Conservation (phyloP, 139 green algal genomes). For the Dunaliella sp. region DNA sequence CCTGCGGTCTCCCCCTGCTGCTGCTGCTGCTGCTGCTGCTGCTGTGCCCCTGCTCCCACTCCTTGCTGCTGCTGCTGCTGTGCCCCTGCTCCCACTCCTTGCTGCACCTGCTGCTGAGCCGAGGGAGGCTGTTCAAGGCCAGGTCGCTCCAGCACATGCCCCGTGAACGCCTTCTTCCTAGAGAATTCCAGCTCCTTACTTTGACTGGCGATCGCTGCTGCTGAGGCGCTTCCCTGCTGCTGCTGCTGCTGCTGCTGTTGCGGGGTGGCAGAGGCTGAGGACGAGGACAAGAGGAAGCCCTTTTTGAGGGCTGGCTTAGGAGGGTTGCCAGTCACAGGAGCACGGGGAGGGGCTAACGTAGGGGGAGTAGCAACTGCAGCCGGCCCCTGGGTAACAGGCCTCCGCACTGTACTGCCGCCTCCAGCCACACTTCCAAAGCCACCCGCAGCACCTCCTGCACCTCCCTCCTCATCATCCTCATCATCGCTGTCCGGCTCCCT, state of each 20-base stretch:
- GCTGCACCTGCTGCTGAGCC: neutral
- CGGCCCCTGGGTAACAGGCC: too few relatives aligned
- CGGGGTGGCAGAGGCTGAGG: neutral
- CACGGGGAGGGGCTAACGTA: too few relatives aligned
- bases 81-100: too few relatives aligned
- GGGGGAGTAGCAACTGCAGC: too few relatives aligned
- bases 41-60: too few relatives aligned
- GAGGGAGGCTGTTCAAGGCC: neutral
- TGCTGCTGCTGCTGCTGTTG: neutral
- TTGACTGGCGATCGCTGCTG: conserved; percentile 5
- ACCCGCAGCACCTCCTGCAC: neutral
- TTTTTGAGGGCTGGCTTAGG: neutral
- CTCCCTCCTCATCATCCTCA: neutral
- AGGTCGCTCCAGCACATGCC: conserved; percentile 17
- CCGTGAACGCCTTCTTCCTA: conserved; percentile 9
- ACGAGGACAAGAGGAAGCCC: neutral
- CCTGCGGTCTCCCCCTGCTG: too few relatives aligned
- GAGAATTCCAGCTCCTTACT: neutral
- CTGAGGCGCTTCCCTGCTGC: neutral
- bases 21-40: too few relatives aligned
- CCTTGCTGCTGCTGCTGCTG: conserved; percentile 3
- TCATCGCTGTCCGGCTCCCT: neutral
- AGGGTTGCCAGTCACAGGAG: too few relatives aligned
- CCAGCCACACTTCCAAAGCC: too few relatives aligned
- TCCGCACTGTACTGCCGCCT: too few relatives aligned